These are phyloP conservation scores for Eimeria acervulina DNA, from an alignment of 169 alveolate species.

Conservation along the genomic window DNA sequence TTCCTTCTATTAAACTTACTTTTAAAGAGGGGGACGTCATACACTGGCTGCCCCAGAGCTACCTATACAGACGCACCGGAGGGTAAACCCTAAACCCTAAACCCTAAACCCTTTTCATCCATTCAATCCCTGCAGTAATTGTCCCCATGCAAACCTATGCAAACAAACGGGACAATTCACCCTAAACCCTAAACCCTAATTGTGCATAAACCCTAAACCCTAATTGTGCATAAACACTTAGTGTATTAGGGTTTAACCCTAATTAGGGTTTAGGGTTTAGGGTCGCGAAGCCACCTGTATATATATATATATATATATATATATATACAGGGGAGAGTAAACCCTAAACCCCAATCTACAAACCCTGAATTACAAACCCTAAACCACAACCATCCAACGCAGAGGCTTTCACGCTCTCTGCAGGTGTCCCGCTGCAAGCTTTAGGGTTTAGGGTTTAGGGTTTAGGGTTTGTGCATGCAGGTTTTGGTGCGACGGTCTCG, in stretches of 20 bases:
- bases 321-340: too few species aligned
- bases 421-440: neutral
- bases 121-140: too few species aligned
- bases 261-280: conserved; percentile 11
- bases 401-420: too few species aligned
- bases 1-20: conserved; percentile 41
- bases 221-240: neutral
- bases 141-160: neutral
- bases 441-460: conserved; percentile 30
- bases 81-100: conserved; percentile 71
- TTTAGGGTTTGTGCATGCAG: conserved; percentile 4
- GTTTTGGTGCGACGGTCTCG: neutral
- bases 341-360: too few species aligned
- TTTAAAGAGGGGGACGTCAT: conserved; percentile 10
- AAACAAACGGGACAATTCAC: conserved; percentile 42
- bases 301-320: too few species aligned
- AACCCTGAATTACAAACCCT: neutral
- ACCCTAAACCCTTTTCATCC: too few species aligned
- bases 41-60: conserved; percentile 80
- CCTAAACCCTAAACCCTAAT: conserved; percentile 22
- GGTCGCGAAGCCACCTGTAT: too few species aligned
- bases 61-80: conserved; percentile 73
- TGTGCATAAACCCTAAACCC: conserved; percentile 6
- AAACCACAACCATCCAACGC: neutral
- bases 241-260: neutral